Conservation (phyloP, 1,284 basidiomycete species). For the Ceratobasidium sp. region DNA sequence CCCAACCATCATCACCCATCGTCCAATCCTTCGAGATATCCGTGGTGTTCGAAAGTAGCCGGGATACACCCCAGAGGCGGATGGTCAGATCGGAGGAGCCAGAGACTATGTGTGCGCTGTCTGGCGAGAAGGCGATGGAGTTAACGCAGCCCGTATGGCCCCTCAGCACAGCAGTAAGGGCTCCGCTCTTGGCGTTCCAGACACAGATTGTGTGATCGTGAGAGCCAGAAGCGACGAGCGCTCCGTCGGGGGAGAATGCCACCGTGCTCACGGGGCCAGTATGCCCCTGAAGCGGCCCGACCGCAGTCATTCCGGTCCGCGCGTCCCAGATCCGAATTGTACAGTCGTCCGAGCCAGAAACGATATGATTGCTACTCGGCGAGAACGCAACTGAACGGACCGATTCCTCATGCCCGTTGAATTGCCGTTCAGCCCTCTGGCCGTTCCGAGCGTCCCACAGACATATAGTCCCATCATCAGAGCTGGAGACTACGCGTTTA, state of each 20-base stretch:
- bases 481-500: constrained; percentile 1
- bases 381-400: constrained; percentile 37
- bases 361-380: constrained; percentile 11
- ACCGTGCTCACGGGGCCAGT: neutral
- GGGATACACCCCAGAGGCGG: neutral
- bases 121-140: constrained; percentile 10
- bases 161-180: neutral
- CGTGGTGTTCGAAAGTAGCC: neutral
- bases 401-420: neutral
- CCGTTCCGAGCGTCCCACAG: neutral
- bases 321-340: constrained; percentile 44
- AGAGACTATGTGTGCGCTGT: too few species aligned
- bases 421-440: too few species aligned
- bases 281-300: constrained; percentile 12
- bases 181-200: neutral
- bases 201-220: neutral
- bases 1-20: constrained; percentile 1
- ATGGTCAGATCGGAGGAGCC: constrained; percentile 1
- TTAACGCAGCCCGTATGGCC: constrained; percentile 29
- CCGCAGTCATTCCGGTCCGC: neutral
- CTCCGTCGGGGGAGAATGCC: constrained; percentile 17
- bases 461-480: neutral
- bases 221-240: neutral
- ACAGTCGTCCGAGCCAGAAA: constrained; percentile 39
- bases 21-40: neutral